These are phyloP conservation scores for Corrigiola litoralis DNA, from an alignment of 179 eudicot species.

Conservation along the genomic window DNA sequence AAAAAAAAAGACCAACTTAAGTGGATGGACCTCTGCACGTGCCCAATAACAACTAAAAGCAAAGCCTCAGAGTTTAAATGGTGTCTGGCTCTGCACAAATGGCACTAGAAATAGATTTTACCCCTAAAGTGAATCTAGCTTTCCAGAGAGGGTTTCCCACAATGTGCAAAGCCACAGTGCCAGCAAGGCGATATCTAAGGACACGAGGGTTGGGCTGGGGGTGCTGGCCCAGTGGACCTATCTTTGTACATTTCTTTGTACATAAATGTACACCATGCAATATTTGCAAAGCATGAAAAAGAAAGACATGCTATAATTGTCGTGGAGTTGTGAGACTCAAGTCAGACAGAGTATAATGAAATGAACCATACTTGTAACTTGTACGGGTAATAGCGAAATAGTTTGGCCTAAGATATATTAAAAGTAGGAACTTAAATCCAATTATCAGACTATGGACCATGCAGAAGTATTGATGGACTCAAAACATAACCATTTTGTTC, in stretches of 20 bases:
- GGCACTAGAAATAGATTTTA: constrained; percentile 16
- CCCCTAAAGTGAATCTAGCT: constrained; percentile 12
- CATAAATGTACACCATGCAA: not conserved
- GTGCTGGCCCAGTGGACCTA: constrained; percentile 9
- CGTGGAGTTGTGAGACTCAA: not conserved
- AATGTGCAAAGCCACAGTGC: constrained; percentile 19
- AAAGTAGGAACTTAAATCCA: too few species aligned
- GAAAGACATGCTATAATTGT: not conserved
- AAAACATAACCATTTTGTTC: too few species aligned
- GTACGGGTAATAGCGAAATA: too few species aligned
- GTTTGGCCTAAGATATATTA: too few species aligned
- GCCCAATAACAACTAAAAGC: not conserved
- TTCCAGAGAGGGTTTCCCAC: constrained; percentile 14
- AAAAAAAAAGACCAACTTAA: not conserved
- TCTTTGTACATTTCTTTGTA: constrained; percentile 4
- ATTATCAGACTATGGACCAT: too few species aligned
- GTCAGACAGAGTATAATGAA: too few species aligned
- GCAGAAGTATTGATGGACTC: too few species aligned
- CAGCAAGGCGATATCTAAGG: not conserved
- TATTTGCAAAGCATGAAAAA: not conserved
- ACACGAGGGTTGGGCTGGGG: not conserved
- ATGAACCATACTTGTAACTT: too few species aligned
- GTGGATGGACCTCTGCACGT: not conserved
- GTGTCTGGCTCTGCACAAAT: not conserved
- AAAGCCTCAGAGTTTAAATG: not conserved